Evolutionary conservation across 805 yeast genomes (phyloP).

Genomic region (Kodamaea fukazawae): DNA sequence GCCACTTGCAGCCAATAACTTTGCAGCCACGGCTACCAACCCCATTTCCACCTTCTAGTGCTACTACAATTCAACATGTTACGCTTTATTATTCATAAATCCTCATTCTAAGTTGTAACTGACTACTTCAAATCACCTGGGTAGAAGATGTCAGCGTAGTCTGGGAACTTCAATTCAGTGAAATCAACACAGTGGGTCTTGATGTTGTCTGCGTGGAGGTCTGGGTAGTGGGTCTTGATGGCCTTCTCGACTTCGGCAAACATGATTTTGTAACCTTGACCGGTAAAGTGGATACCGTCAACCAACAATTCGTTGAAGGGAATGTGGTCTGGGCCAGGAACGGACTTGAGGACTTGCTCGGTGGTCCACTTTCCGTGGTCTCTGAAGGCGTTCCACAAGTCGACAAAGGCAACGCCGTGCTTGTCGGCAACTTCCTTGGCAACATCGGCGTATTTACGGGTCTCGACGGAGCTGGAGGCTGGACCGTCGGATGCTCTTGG

Average conservation of each 20-base stretch:
- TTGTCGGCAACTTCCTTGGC: constrained; percentile 44
- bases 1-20: too few species aligned
- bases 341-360: constrained; percentile 32
- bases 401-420: constrained; percentile 55
- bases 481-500: too few species aligned
- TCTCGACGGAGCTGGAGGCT: too few species aligned
- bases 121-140: too few species aligned
- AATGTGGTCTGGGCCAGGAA: neutral
- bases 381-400: constrained; percentile 47
- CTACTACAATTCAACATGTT: too few species aligned
- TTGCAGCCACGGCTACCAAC: too few species aligned
- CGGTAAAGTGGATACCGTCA: constrained; percentile 3
- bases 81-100: too few species aligned
- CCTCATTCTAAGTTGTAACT: too few species aligned
- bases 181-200: too few species aligned
- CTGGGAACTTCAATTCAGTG: too few species aligned
- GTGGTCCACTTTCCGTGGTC: constrained; percentile 30
- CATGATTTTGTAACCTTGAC: constrained; percentile 2
- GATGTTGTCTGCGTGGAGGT: neutral
- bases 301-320: neutral
- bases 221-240: constrained; percentile 2
- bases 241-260: constrained; percentile 4
- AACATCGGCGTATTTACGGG: constrained; percentile 46
- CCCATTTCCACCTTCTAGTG: too few species aligned
- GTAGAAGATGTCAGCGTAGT: too few species aligned